These are phyloP conservation scores for Pulveroboletus sp. DNA, from an alignment of 768 basidiomycete species.

Conservation along the genomic window DNA sequence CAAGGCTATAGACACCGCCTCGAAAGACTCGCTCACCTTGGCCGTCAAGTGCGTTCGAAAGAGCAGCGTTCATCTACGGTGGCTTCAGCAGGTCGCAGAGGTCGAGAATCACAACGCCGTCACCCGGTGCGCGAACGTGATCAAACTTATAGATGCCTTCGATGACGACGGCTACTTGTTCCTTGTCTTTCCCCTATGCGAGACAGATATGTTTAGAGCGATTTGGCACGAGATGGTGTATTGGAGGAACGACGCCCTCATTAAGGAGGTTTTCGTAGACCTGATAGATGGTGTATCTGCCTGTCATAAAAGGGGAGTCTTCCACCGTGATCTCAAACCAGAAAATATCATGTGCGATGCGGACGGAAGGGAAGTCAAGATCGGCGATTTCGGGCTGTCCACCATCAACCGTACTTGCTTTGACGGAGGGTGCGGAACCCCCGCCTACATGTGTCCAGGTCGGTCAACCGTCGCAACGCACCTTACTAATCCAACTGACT, in stretches of 20 bases:
- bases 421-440: slow-evolving; percentile 58
- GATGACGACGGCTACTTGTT: slow-evolving; percentile 58
- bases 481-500: slow-evolving; percentile 5
- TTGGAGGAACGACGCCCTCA: slow-evolving; percentile 53
- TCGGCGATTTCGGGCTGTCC: slow-evolving; percentile 79
- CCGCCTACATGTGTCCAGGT: slow-evolving; percentile 72
- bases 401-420: slow-evolving; percentile 40
- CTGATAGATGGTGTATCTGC: slow-evolving; percentile 73
- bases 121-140: slow-evolving; percentile 47
- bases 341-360: slow-evolving; percentile 69
- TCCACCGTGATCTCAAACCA: slow-evolving; percentile 85
- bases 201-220: slow-evolving; percentile 62
- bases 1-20: slow-evolving; percentile 54
- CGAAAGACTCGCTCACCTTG: slow-evolving; percentile 39
- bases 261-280: slow-evolving; percentile 67
- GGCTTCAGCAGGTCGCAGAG: slow-evolving; percentile 64
- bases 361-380: slow-evolving; percentile 49
- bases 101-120: slow-evolving; percentile 50
- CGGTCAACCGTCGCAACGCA: slow-evolving; percentile 20
- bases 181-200: slow-evolving; percentile 58
- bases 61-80: slow-evolving; percentile 45
- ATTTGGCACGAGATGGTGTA: slow-evolving; percentile 50
- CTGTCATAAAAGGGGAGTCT: slow-evolving; percentile 68
- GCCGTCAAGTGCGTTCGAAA: slow-evolving; percentile 75
- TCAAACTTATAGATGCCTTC: slow-evolving; percentile 61